Evolutionary conservation across 139 green algal genomes (phyloP).

Genomic region (Penium margaritaceum): DNA sequence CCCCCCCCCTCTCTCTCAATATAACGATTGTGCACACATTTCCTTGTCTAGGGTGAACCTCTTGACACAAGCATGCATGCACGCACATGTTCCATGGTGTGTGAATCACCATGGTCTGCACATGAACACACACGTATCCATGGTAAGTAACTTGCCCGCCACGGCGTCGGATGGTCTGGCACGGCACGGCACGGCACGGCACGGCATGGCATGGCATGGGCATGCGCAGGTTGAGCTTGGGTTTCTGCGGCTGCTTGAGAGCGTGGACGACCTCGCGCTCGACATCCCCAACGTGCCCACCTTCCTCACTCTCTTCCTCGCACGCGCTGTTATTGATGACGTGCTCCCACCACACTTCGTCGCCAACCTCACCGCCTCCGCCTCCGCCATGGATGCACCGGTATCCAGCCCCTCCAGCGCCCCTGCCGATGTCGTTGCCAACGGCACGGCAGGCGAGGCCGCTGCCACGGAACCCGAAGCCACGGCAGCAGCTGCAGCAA

Average conservation of each 20-base stretch:
- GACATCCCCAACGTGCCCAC: slow-evolving; percentile 67
- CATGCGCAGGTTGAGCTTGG: too few relatives aligned
- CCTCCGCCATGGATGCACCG: neutral
- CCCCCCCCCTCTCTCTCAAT: too few relatives aligned
- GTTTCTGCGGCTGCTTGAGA: slow-evolving; percentile 50
- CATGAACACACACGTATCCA: too few relatives aligned
- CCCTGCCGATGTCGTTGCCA: neutral
- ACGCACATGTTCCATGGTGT: too few relatives aligned
- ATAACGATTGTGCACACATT: too few relatives aligned
- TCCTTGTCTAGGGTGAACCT: too few relatives aligned
- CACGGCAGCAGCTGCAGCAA: neutral
- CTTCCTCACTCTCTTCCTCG: slow-evolving; percentile 68
- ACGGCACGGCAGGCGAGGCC: neutral
- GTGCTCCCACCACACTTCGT: slow-evolving; percentile 77
- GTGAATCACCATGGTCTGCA: too few relatives aligned
- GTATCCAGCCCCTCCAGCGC: neutral
- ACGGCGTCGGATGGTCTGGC: too few relatives aligned
- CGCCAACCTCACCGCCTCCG: neutral
- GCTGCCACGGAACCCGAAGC: neutral
- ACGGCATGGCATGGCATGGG: too few relatives aligned
- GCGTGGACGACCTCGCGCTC: slow-evolving; percentile 69
- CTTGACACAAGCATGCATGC: too few relatives aligned
- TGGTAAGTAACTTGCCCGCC: too few relatives aligned
- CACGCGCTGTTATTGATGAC: slow-evolving; percentile 72
- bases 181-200: too few relatives aligned